phyloP scores from a whole-genome alignment of 306 rosid genomes.

The Hylodesmum podocarpum region DNA sequence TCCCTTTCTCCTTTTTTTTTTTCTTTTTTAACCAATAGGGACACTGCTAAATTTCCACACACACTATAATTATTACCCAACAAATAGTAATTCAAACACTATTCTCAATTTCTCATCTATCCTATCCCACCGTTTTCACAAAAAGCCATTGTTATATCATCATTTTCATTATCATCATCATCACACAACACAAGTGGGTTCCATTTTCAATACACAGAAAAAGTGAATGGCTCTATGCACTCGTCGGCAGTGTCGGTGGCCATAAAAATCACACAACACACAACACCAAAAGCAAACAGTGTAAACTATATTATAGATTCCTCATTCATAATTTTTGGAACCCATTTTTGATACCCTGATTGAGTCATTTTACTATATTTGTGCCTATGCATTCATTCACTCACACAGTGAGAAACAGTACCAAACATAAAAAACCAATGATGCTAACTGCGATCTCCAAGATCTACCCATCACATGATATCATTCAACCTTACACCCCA shows the following conservation, averaged over 20 bases:
- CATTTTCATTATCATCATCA: not conserved
- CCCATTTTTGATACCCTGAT: slow-evolving; percentile 12
- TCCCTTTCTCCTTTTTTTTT: not conserved
- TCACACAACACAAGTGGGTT: slow-evolving; percentile 4
- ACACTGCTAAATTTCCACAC: slow-evolving; percentile 12
- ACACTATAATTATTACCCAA: not conserved
- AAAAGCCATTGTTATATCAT: not conserved
- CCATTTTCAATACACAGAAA: not conserved
- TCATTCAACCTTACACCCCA: not conserved
- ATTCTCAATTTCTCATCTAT: no score
- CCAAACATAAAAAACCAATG: slow-evolving; percentile 16
- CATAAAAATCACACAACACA: slow-evolving; percentile 14
- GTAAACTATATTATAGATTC: not conserved
- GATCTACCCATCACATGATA: slow-evolving; percentile 38
- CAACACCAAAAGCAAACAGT: slow-evolving; percentile 22
- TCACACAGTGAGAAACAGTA: slow-evolving; percentile 19
- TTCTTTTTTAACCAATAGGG: not conserved
- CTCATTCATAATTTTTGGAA: slow-evolving; percentile 12
- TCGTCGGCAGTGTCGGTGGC: slow-evolving; percentile 40
- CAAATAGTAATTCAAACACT: not conserved
- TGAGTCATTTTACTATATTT: slow-evolving; percentile 17
- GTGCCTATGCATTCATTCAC: slow-evolving; percentile 5
- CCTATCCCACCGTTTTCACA: not conserved
- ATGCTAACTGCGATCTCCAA: slow-evolving; percentile 26
- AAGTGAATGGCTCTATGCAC: slow-evolving; percentile 4